Percentiles rank a stretch among this genome's conserved stretches.
These are phyloP conservation scores for Exophiala lecanii-corni DNA, from an alignment of 2,329 filamentous ascomycete species.

Conservation along the genomic window DNA sequence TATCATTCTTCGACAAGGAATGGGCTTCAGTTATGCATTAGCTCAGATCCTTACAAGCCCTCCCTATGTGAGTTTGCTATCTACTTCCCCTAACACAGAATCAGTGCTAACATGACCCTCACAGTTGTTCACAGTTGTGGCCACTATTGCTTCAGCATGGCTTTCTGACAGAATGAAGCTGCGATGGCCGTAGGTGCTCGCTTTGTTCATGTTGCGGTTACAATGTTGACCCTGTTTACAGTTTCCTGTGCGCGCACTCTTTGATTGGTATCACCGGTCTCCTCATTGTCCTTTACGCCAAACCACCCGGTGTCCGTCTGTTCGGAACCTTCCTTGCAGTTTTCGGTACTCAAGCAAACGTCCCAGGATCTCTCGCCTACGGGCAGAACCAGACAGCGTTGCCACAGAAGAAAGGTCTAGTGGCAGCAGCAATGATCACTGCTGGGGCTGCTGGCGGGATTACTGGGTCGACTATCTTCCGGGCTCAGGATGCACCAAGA, in stretches of 20 bases:
- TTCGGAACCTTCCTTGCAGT: conserved; percentile 42
- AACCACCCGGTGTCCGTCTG: conserved; percentile 4
- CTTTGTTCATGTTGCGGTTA: background rate
- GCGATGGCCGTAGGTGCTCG: conserved; percentile 49
- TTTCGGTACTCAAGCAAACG: conserved; percentile 45
- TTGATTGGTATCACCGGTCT: background rate
- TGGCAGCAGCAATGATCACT: conserved; percentile 12
- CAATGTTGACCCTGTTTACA: background rate
- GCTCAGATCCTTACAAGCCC: conserved; percentile 69
- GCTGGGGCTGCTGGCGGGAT: conserved; percentile 12
- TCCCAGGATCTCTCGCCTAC: conserved; percentile 3
- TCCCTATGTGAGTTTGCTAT: conserved; percentile 49
- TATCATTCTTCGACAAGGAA: conserved; percentile 60
- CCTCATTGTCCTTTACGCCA: conserved; percentile 51
- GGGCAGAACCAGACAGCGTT: conserved; percentile 7
- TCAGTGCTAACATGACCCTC: background rate
- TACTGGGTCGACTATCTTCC: conserved; percentile 49
- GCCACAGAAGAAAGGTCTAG: conserved; percentile 9
- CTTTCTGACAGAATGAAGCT: conserved; percentile 61
- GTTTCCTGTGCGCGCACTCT: background rate
- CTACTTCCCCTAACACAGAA: background rate
- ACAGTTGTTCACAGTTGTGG: conserved; percentile 51
- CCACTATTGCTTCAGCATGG: conserved; percentile 59
- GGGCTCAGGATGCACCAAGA: conserved; percentile 35
- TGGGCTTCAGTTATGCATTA: conserved; percentile 60